These are phyloP conservation scores for Hansenula lynferdii DNA, from an alignment of 1,139 yeast species.

Conservation along the genomic window DNA sequence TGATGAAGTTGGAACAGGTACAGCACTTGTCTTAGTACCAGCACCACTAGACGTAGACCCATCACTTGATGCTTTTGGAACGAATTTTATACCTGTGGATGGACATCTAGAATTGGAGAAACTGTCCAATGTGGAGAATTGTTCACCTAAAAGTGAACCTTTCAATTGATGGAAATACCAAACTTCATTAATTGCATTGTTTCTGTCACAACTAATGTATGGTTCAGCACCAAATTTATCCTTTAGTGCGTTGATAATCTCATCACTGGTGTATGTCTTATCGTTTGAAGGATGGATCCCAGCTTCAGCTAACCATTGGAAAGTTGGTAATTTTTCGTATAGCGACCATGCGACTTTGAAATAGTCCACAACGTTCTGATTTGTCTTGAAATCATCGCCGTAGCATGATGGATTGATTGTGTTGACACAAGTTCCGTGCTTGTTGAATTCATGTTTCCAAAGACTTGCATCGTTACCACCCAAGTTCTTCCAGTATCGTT, in stretches of 20 bases:
- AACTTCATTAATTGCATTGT: slow-evolving; percentile 70
- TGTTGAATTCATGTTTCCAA: slow-evolving; percentile 94
- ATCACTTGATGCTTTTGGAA: slow-evolving; percentile 55
- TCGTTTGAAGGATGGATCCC: slow-evolving; percentile 65
- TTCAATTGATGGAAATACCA: slow-evolving; percentile 85
- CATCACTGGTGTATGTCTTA: slow-evolving; percentile 56
- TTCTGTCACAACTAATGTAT: slow-evolving; percentile 65
- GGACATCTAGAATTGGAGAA: slow-evolving; percentile 61
- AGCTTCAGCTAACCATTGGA: slow-evolving; percentile 54
- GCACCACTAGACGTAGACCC: too few relatives aligned
- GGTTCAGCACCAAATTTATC: slow-evolving; percentile 59
- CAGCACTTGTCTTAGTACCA: slow-evolving; percentile 29
- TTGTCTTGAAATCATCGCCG: slow-evolving; percentile 26
- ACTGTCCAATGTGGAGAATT: slow-evolving; percentile 62
- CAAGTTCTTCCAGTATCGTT: slow-evolving; percentile 68
- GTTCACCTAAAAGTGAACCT: slow-evolving; percentile 68
- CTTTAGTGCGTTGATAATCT: slow-evolving; percentile 60
- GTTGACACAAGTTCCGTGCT: slow-evolving; percentile 77
- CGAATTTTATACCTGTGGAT: slow-evolving; percentile 59
- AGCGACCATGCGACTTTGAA: slow-evolving; percentile 61
- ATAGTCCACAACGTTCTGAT: slow-evolving; percentile 74
- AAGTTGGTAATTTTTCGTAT: slow-evolving; percentile 66
- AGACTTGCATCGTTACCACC: slow-evolving; percentile 69
- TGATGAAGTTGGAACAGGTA: slow-evolving; percentile 26
- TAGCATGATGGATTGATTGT: slow-evolving; percentile 69